A percentile compares a stretch with the other conserved stretches of the same genome.
Evolutionary conservation across 208 protist species (phyloP).

Genomic region (Trypanosoma avium): DNA sequence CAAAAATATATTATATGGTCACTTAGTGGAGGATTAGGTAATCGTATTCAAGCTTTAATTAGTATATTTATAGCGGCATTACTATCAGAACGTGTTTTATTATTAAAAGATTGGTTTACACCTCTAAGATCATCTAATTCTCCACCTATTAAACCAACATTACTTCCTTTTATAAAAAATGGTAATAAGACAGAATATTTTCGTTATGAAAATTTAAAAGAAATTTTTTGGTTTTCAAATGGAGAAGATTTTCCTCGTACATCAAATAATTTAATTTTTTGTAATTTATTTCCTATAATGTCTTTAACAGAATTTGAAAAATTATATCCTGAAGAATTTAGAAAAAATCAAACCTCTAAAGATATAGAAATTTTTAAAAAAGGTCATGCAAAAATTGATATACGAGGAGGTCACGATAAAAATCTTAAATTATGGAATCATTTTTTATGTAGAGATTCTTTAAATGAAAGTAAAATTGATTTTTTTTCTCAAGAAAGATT

Average conservation of each 20-base stretch:
- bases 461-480: neutral
- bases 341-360: slow-evolving; percentile 1
- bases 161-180: slow-evolving; percentile 12
- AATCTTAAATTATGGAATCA: slow-evolving; percentile 26
- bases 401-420: slow-evolving; percentile 30
- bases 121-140: slow-evolving; percentile 7
- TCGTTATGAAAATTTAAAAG: slow-evolving; percentile 18
- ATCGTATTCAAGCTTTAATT: slow-evolving; percentile 29
- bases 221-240: slow-evolving; percentile 31
- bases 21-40: slow-evolving; percentile 35
- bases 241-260: slow-evolving; percentile 5
- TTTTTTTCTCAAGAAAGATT: slow-evolving; percentile 32
- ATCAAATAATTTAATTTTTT: slow-evolving; percentile 23
- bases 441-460: slow-evolving; percentile 22
- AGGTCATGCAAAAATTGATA: slow-evolving; percentile 34
- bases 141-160: slow-evolving; percentile 5
- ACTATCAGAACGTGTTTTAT: slow-evolving; percentile 27
- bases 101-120: slow-evolving; percentile 41
- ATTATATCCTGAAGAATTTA: slow-evolving; percentile 24
- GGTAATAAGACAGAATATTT: slow-evolving; percentile 4
- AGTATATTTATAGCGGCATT: slow-evolving; percentile 28
- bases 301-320: slow-evolving; percentile 22
- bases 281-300: slow-evolving; percentile 27
- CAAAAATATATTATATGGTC: slow-evolving; percentile 42
- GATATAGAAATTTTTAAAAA: slow-evolving; percentile 10